phyloP scores from a whole-genome alignment of 2,329 filamentous ascomycete species.

The Zymoseptoria crescenta region DNA sequence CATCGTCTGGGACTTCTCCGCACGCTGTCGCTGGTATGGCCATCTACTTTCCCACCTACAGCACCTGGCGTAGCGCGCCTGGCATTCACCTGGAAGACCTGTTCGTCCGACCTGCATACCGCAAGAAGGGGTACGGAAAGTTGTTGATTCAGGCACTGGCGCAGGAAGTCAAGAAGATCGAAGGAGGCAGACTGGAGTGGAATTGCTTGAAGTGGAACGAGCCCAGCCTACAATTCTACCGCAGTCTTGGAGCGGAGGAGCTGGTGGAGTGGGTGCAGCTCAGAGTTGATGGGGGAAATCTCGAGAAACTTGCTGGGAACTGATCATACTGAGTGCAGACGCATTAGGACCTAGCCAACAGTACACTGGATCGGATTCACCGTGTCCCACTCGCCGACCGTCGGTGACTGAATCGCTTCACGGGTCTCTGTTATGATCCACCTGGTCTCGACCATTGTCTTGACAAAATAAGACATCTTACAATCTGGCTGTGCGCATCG shows the following conservation, averaged over 20 bases:
- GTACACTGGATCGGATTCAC: no score
- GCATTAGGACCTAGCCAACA: not conserved
- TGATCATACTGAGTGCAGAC: conserved; percentile 3
- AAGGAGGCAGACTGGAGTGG: conserved; percentile 78
- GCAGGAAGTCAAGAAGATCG: conserved; percentile 65
- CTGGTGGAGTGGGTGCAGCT: conserved; percentile 69
- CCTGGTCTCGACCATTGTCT: no score
- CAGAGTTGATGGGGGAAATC: conserved; percentile 60
- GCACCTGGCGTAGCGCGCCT: conserved; percentile 78
- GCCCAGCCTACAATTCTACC: conserved; percentile 81
- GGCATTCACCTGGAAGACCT: conserved; percentile 93
- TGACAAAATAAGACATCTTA: no score
- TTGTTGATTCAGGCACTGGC: conserved; percentile 67
- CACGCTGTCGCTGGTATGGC: conserved; percentile 63
- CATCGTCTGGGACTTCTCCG: conserved; percentile 31
- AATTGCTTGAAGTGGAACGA: conserved; percentile 88
- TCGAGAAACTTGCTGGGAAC: conserved; percentile 50
- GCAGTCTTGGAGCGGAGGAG: conserved; percentile 51
- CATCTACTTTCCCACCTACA: conserved; percentile 92
- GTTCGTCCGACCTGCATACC: conserved; percentile 64
- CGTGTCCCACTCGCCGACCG: no score
- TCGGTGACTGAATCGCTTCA: no score
- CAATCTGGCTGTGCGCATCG: no score
- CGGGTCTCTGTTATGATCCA: no score
- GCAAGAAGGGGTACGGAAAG: conserved; percentile 74